phyloP scores from a whole-genome alignment of 331 rosid genomes.

The Rosa hybrid region DNA sequence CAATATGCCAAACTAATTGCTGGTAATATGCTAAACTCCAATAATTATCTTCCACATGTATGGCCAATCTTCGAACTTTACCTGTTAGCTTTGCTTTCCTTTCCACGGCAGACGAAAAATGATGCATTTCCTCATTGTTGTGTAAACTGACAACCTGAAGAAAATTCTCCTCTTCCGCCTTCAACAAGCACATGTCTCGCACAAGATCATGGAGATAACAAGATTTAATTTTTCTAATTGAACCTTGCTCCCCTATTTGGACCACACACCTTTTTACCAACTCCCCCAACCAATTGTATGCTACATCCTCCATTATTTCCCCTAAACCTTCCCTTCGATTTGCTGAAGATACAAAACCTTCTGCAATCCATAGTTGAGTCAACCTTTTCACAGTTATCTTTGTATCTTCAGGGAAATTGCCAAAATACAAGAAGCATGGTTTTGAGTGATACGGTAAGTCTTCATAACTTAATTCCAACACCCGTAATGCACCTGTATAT shows the following conservation, averaged over 20 bases:
- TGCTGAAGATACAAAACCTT: constrained; percentile 15
- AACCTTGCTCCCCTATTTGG: constrained; percentile 35
- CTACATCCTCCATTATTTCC: constrained; percentile 11
- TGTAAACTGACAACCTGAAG: constrained; percentile 21
- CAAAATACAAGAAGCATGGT: constrained; percentile 24
- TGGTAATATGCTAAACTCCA: too few species aligned
- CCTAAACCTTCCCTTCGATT: not conserved
- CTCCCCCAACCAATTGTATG: constrained; percentile 41
- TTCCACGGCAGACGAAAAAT: not conserved
- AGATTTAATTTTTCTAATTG: constrained; percentile 42
- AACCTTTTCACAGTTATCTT: not conserved
- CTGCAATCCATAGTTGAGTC: constrained; percentile 15
- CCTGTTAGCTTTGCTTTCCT: not conserved
- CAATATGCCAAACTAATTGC: too few species aligned
- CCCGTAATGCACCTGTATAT: not conserved
- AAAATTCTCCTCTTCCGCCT: constrained; percentile 46
- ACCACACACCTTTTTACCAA: constrained; percentile 54
- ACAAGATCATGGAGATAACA: constrained; percentile 14
- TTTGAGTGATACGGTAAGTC: constrained; percentile 20
- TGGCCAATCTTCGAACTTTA: constrained; percentile 46
- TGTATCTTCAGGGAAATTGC: constrained; percentile 2
- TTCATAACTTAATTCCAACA: constrained; percentile 20
- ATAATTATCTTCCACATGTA: constrained; percentile 19
- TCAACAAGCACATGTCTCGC: constrained; percentile 38
- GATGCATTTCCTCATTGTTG: not conserved